Evolutionary conservation across 139 green algal species (phyloP), one percentile per base, ranked within the genome.

Genomic region (Picochlorum sp.): DNA sequence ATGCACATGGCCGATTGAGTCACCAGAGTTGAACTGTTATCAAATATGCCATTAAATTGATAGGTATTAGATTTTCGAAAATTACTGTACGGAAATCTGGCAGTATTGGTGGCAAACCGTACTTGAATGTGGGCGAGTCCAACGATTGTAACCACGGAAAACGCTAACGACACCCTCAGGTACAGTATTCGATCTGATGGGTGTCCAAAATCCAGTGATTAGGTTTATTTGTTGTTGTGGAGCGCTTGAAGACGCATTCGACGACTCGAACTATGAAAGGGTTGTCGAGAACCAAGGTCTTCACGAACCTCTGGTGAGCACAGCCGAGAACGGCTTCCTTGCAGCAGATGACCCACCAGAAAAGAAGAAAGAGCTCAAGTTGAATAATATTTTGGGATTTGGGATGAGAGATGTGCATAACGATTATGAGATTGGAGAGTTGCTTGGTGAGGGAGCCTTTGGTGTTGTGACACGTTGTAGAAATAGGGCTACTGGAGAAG

Each of bases 361-460:
- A 41, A 41, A 41, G 34, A 41, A 41, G 8, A 41, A 41, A 11
- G 34, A 41, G 6, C 47, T 57, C n/a, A 34, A n/a, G 16, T 68
- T 47, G 8, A 20, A 45, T 4, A 62, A 73, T 58, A 63, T 75
- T 2, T 54, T 76, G 41, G 60, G 23, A 49, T 45, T 56, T 4
- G 69, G 68, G 57, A 63, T 78, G 4, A 51, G 59, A 4, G 44
- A 50, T 60, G 56, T 78, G 10, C 7, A 5, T 30, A 24, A 41
- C 0, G 45, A 71, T 9, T 79, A 74, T 13, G 54, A 62, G 32
- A 60, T 79, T 45, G 41, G 59, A 3, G 30, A 67, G 4, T 14
- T 71, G 44, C 32, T 79, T 47, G 72, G 72, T 0, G 45, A 66
- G 16, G 72, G 72, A 38, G 66, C 66, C 7, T 71, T 68, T 62